Conservation (phyloP, 805 yeast species). For the Starmerella floris region DNA sequence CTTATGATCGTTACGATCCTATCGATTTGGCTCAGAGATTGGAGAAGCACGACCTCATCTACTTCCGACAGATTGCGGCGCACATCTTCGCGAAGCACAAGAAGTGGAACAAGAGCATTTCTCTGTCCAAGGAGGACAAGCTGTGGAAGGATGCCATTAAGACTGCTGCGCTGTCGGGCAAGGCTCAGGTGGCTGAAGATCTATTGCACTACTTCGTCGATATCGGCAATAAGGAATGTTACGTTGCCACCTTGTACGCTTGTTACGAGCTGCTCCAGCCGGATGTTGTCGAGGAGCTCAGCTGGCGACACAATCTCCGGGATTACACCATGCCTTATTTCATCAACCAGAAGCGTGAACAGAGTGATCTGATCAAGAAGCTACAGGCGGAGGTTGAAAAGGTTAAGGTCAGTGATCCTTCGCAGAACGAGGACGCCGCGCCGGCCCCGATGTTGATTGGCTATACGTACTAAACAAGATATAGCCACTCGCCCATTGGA, state of each 20-base stretch:
- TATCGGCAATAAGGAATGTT: conserved; percentile 91
- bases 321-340: conserved; percentile 87
- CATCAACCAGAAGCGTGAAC: conserved; percentile 73
- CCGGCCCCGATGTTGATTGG: conserved; percentile 57
- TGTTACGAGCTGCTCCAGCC: conserved; percentile 68
- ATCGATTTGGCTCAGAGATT: conserved; percentile 83
- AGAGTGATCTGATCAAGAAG: conserved; percentile 51
- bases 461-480: conserved; percentile 21
- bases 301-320: conserved; percentile 77
- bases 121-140: conserved; percentile 79
- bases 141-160: conserved; percentile 89
- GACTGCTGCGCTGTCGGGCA: conserved; percentile 75
- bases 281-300: conserved; percentile 75
- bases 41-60: conserved; percentile 79
- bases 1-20: conserved; percentile 83
- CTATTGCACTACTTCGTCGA: conserved; percentile 84
- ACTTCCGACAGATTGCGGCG: conserved; percentile 94
- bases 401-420: conserved; percentile 37
- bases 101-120: conserved; percentile 81
- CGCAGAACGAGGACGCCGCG: conserved; percentile 41
- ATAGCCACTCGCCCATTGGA: too few species aligned
- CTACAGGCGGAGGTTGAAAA: conserved; percentile 59
- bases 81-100: conserved; percentile 84
- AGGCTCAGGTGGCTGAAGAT: conserved; percentile 75
- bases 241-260: conserved; percentile 74